These are phyloP conservation scores for Calonectria naviculata DNA, from an alignment of 2,329 filamentous ascomycete genomes.

Conservation along the genomic window DNA sequence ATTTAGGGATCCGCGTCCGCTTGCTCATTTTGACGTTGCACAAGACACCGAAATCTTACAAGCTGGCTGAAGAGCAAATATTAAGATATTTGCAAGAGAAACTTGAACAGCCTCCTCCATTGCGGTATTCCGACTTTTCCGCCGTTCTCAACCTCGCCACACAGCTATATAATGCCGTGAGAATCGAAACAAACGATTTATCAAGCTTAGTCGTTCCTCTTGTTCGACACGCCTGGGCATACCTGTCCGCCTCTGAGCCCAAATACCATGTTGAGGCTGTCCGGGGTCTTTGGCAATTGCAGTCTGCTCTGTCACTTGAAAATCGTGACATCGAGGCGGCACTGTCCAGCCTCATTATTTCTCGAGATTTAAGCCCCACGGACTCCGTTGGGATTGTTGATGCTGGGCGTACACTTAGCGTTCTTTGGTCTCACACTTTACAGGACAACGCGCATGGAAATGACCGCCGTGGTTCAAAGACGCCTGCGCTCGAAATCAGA, in stretches of 20 bases:
- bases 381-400: slow-evolving; percentile 60
- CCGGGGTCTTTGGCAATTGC: slow-evolving; percentile 86
- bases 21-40: slow-evolving; percentile 68
- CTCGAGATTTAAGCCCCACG: slow-evolving; percentile 47
- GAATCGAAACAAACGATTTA: slow-evolving; percentile 63
- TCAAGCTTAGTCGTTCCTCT: slow-evolving; percentile 75
- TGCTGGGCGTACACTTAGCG: slow-evolving; percentile 75
- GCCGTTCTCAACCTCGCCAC: slow-evolving; percentile 69
- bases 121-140: slow-evolving; percentile 67
- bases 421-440: slow-evolving; percentile 85
- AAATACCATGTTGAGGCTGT: slow-evolving; percentile 97
- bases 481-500: slow-evolving; percentile 49
- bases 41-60: slow-evolving; percentile 59
- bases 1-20: slow-evolving; percentile 68
- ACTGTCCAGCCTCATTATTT: slow-evolving; percentile 76
- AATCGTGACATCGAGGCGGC: slow-evolving; percentile 85
- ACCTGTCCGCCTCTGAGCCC: slow-evolving; percentile 82
- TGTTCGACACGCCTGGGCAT: slow-evolving; percentile 80
- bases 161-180: slow-evolving; percentile 64
- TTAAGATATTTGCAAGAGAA: slow-evolving; percentile 63
- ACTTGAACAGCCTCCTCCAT: slow-evolving; percentile 49
- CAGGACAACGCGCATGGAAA: slow-evolving; percentile 64
- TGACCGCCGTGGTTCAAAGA: slow-evolving; percentile 63
- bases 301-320: slow-evolving; percentile 73
- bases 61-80: slow-evolving; percentile 58